Evolutionary conservation across 139 green algal genomes (phyloP).

Genomic region (Closterium sp.): DNA sequence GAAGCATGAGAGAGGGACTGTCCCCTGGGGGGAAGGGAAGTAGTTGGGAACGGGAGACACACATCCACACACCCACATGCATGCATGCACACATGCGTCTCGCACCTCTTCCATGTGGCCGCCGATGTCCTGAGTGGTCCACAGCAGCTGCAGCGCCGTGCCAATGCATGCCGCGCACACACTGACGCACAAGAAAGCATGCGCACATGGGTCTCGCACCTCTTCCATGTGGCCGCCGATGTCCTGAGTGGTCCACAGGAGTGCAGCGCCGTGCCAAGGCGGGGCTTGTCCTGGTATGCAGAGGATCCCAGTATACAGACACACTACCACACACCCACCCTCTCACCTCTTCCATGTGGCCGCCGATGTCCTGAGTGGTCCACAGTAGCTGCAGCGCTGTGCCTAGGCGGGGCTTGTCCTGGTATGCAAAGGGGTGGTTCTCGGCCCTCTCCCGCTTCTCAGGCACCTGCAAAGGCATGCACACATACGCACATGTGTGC

Average conservation of each 20-base stretch:
- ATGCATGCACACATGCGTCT: neutral
- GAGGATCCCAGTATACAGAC: too few species aligned
- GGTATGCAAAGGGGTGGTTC: slow-evolving; percentile 6
- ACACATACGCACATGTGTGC: too few species aligned
- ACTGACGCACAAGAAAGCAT: too few species aligned
- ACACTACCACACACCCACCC: neutral
- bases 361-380: neutral
- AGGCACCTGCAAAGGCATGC: neutral
- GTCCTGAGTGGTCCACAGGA: too few species aligned
- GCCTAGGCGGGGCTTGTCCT: slow-evolving; percentile 17
- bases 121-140: slow-evolving; percentile 16
- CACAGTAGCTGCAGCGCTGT: neutral
- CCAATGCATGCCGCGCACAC: neutral
- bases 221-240: too few species aligned
- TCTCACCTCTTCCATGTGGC: neutral
- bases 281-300: too few species aligned
- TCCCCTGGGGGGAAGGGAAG: too few species aligned
- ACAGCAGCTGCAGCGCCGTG: slow-evolving; percentile 27
- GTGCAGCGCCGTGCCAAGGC: too few species aligned
- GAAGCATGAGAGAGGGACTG: too few species aligned
- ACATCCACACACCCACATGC: neutral
- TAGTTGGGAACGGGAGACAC: too few species aligned
- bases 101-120: slow-evolving; percentile 26
- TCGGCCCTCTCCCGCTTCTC: neutral
- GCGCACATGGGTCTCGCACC: too few species aligned